Percentiles rank a stretch among this genome's conserved stretches.
Conservation (phyloP, 495 filamentous ascomycete species). For the Mytilinidion resinicola region DNA sequence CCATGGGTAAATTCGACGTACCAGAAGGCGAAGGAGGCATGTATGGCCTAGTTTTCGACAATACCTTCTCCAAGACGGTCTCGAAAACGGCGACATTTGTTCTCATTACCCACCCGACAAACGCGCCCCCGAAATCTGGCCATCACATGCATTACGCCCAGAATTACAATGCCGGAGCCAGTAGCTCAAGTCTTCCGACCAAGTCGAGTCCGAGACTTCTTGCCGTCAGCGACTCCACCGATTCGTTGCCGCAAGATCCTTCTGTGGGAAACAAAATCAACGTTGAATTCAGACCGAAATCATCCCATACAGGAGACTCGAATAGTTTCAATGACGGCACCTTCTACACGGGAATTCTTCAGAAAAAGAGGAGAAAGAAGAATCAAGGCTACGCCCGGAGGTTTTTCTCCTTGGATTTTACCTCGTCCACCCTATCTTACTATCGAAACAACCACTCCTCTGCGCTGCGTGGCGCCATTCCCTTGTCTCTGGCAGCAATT, state of each 20-base stretch:
- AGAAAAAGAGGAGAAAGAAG: conserved; percentile 86
- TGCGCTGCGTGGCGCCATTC: conserved; percentile 83
- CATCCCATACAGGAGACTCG: conserved; percentile 16
- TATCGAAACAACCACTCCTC: conserved; percentile 90
- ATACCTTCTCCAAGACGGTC: conserved; percentile 93
- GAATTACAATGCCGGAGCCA: conserved; percentile 35
- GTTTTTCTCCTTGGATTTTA: conserved; percentile 92
- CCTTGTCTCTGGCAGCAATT: conserved; percentile 82
- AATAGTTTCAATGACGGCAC: conserved; percentile 14
- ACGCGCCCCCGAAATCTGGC: conserved; percentile 70
- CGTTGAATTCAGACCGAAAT: conserved; percentile 28
- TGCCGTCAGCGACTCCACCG: conserved; percentile 31
- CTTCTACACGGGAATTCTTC: conserved; percentile 73
- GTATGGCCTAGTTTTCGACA: conserved; percentile 96
- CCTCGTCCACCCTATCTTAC: conserved; percentile 85
- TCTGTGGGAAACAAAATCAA: conserved; percentile 10
- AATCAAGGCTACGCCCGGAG: conserved; percentile 88
- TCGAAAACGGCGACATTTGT: conserved; percentile 94
- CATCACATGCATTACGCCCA: conserved; percentile 58
- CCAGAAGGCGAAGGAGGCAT: conserved; percentile 67
- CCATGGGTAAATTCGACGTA: conserved; percentile 83
- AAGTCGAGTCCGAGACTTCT: conserved; percentile 31
- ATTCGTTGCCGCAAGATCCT: conserved; percentile 27
- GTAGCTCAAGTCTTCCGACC: conserved; percentile 47
- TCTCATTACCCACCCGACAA: conserved; percentile 84